Conservation (phyloP, 805 yeast genomes). For the Suhomyces xylopsoci region DNA sequence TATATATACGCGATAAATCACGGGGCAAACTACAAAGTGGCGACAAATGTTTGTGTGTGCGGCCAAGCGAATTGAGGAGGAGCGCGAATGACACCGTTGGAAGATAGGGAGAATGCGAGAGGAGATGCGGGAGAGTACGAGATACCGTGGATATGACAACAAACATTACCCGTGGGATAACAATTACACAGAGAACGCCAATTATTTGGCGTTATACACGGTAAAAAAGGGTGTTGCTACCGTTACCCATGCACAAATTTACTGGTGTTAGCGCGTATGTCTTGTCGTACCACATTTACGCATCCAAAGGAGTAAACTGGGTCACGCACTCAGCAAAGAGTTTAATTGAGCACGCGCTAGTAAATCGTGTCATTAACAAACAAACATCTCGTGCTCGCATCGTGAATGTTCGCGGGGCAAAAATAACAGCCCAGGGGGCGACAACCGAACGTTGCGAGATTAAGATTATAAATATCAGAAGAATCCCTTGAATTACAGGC, state of each 20-base stretch:
- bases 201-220: neutral
- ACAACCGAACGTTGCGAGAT: neutral
- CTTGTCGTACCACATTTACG: conserved; percentile 2
- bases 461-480: conserved; percentile 1
- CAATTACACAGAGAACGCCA: neutral
- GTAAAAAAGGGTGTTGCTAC: neutral
- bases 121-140: conserved; percentile 1
- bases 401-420: conserved; percentile 1
- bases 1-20: conserved; percentile 4
- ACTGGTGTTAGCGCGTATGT: neutral
- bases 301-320: conserved; percentile 2
- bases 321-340: conserved; percentile 1
- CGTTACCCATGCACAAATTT: neutral
- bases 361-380: neutral
- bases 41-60: neutral
- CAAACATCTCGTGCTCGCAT: neutral
- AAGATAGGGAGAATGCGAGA: neutral
- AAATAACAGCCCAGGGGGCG: neutral
- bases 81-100: neutral
- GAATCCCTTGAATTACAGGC: neutral
- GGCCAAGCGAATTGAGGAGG: neutral
- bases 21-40: conserved; percentile 1
- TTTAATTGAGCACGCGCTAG: neutral
- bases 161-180: neutral
- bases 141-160: neutral